Evolutionary conservation across 106 monocot species (phyloP).

Genomic region (Cymbidium sinense): DNA sequence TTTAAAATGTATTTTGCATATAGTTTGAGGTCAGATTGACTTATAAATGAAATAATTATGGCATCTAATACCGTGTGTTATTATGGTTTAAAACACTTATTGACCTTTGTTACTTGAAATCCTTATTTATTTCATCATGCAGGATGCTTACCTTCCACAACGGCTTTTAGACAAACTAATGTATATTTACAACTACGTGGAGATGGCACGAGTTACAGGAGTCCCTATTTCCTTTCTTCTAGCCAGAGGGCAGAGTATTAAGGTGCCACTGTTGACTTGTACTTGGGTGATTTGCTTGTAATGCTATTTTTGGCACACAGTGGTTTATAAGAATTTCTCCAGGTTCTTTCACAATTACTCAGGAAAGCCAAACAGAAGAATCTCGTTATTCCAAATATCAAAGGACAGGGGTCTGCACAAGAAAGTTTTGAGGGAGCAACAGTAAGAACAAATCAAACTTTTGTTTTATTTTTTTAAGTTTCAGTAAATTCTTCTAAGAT

Average conservation of each 20-base stretch:
- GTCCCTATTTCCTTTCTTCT: constrained; percentile 97
- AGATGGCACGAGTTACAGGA: constrained; percentile 98
- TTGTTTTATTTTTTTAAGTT: not conserved
- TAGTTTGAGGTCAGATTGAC: not conserved
- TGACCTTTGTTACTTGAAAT: not conserved
- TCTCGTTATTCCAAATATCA: constrained; percentile 93
- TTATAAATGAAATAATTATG: constrained; percentile 1
- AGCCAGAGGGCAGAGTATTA: constrained; percentile 95
- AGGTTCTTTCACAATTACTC: constrained; percentile 98
- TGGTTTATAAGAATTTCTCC: constrained; percentile 9
- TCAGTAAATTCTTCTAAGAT: not conserved
- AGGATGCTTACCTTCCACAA: constrained; percentile 99
- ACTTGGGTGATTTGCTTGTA: constrained; percentile 3
- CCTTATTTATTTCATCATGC: constrained; percentile 13
- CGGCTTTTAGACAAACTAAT: constrained; percentile 92
- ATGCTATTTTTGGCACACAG: not conserved
- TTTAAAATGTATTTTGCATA: not conserved
- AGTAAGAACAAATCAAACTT: constrained; percentile 43
- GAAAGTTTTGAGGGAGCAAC: constrained; percentile 99
- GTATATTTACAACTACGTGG: constrained; percentile 98
- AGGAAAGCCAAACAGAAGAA: constrained; percentile 88
- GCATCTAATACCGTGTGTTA: not conserved
- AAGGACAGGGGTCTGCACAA: constrained; percentile 86
- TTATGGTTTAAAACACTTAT: not conserved
- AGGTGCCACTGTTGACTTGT: constrained; percentile 32